Conservation (phyloP, 1,284 basidiomycete genomes). For the Coniophora puteana region DNA sequence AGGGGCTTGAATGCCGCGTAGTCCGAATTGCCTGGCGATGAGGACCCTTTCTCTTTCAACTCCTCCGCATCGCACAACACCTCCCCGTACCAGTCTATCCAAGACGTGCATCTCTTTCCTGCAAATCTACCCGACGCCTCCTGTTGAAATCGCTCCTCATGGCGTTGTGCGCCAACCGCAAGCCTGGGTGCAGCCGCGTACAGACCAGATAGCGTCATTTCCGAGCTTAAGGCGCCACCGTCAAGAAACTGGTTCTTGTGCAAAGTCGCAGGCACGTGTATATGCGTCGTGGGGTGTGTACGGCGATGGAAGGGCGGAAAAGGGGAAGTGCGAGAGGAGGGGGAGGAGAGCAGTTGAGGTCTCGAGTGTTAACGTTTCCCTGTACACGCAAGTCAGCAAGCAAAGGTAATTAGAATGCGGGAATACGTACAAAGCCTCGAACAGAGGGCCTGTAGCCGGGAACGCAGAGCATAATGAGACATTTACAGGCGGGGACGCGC, state of each 20-base stretch:
- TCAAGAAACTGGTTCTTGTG: too few relatives aligned
- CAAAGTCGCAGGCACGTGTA: conserved; percentile 48
- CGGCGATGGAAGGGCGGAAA: conserved; percentile 8
- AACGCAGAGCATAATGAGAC: conserved; percentile 81
- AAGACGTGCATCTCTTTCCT: conserved; percentile 56
- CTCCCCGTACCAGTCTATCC: conserved; percentile 87
- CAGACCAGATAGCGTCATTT: too few relatives aligned
- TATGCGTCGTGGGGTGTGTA: conserved; percentile 49
- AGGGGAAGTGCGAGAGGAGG: conserved; percentile 22
- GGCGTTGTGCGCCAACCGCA: conserved; percentile 70
- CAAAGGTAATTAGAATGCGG: background rate
- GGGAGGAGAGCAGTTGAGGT: conserved; percentile 22
- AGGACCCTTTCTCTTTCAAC: too few relatives aligned
- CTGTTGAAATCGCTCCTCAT: too few relatives aligned
- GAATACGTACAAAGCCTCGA: conserved; percentile 76
- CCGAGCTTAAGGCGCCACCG: too few relatives aligned
- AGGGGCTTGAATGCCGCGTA: too few relatives aligned
- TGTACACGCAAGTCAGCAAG: conserved; percentile 25
- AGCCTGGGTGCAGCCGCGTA: conserved; percentile 70
- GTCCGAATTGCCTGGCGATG: conserved; percentile 19
- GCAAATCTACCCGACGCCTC: conserved; percentile 17
- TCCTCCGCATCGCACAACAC: conserved; percentile 70
- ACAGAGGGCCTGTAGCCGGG: conserved; percentile 67
- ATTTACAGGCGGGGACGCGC: conserved; percentile 66
- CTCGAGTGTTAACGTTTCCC: conserved; percentile 48